Percentiles rank a stretch among this genome's conserved stretches.
These are phyloP conservation scores for Linderniella brevidens DNA, from an alignment of 257 asterid species.

Conservation along the genomic window DNA sequence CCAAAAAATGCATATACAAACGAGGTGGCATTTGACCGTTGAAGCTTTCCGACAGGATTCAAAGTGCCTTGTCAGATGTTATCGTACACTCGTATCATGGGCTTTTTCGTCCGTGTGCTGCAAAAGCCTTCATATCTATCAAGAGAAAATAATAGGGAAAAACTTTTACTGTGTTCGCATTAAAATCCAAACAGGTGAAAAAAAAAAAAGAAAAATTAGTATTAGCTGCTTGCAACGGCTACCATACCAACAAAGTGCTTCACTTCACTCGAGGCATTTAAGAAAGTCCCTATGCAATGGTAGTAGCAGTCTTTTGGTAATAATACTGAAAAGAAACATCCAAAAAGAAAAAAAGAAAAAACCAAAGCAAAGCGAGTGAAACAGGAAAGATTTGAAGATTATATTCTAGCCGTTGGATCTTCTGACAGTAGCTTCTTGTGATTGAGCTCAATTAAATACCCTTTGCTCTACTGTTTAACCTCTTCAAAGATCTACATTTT, in stretches of 20 bases:
- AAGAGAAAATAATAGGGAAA: no score
- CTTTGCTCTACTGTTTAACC: slow-evolving; percentile 11
- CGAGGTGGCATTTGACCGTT: no score
- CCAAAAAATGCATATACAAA: no score
- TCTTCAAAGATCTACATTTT: slow-evolving; percentile 10
- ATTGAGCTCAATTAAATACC: slow-evolving; percentile 8
- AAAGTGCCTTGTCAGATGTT: no score
- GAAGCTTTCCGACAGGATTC: no score
- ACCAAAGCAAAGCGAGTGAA: slow-evolving; percentile 3
- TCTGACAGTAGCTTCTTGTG: slow-evolving; percentile 30
- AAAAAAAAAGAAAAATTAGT: background rate
- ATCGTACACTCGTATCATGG: no score
- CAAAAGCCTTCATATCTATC: no score
- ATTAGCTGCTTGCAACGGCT: slow-evolving; percentile 36
- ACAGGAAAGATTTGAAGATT: slow-evolving; percentile 21
- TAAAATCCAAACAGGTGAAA: background rate
- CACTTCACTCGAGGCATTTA: slow-evolving; percentile 20
- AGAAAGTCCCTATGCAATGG: slow-evolving; percentile 8
- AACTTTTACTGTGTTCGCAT: no score
- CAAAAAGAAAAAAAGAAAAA: slow-evolving; percentile 4
- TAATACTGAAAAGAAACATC: background rate
- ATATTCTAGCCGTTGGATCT: slow-evolving; percentile 43
- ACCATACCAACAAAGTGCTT: slow-evolving; percentile 41
- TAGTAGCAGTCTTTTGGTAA: no score
- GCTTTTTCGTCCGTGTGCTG: no score